Percentiles rank a stretch among this genome's conserved stretches.
Conservation (phyloP, 306 rosid species). For the Cotoneaster glaucophyllus region DNA sequence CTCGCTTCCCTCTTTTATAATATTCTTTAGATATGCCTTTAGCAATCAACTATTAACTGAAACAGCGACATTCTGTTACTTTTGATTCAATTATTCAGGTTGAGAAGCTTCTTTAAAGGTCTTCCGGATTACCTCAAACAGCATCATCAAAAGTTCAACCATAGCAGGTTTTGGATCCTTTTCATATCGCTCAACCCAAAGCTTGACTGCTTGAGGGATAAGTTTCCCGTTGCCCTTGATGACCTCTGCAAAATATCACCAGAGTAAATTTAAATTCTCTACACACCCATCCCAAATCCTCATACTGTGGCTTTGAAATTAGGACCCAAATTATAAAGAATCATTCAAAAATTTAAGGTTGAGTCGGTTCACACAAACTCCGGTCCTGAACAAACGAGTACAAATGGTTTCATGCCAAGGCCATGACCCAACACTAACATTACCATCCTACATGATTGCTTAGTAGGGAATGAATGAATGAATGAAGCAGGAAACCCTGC, state of each 20-base stretch:
- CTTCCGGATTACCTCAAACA: slow-evolving; percentile 59
- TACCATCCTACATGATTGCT: background rate
- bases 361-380: background rate
- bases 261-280: slow-evolving; percentile 6
- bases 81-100: background rate
- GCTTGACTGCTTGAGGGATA: slow-evolving; percentile 67
- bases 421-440: background rate
- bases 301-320: background rate
- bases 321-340: background rate
- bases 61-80: slow-evolving; percentile 4
- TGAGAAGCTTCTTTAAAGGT: slow-evolving; percentile 6
- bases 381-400: background rate
- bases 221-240: slow-evolving; percentile 69
- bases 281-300: background rate
- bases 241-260: slow-evolving; percentile 52
- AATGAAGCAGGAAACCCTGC: background rate
- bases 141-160: slow-evolving; percentile 76
- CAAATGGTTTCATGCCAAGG: background rate
- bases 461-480: too few species aligned
- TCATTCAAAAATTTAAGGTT: background rate
- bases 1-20: background rate
- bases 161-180: slow-evolving; percentile 64
- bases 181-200: slow-evolving; percentile 91
- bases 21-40: background rate
- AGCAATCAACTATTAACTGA: slow-evolving; percentile 1